These are phyloP conservation scores for Fusarium beomiforme DNA, from an alignment of 2,329 filamentous ascomycete genomes.

Conservation along the genomic window DNA sequence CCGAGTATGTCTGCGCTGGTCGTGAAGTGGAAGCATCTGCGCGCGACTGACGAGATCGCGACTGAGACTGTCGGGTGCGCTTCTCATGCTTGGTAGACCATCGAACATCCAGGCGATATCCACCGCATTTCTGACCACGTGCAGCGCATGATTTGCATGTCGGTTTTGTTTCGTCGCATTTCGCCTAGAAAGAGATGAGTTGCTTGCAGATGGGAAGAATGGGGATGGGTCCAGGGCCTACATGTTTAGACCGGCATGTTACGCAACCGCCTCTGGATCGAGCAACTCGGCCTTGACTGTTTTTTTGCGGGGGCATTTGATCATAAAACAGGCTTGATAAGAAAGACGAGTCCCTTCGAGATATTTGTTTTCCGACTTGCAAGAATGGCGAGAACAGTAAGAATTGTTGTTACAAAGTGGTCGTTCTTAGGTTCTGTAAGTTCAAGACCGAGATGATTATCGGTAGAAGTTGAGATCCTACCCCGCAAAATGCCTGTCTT, in stretches of 20 bases:
- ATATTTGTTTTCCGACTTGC: rapidly evolving
- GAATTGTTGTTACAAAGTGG: neutral
- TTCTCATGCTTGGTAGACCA: conserved; percentile 1
- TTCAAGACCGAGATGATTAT: neutral
- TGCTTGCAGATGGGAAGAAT: neutral
- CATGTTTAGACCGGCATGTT: neutral
- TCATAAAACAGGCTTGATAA: rapidly evolving
- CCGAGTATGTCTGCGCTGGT: too few relatives aligned
- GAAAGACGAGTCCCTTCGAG: rapidly evolving
- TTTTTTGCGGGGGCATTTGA: neutral
- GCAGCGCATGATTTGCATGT: neutral
- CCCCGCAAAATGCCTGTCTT: neutral
- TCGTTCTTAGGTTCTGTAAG: neutral
- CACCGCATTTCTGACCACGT: neutral
- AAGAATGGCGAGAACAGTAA: neutral
- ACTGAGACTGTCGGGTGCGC: neutral
- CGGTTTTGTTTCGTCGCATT: neutral
- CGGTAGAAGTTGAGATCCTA: neutral
- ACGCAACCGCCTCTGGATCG: neutral
- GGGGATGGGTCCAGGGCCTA: neutral
- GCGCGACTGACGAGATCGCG: neutral
- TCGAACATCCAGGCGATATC: neutral
- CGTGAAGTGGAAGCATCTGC: neutral
- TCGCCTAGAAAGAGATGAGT: neutral
- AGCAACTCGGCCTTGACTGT: neutral